Percentiles rank a stretch among this genome's conserved stretches.
Evolutionary conservation across 805 yeast species (phyloP).

Genomic region (Lipomyces lipofer): DNA sequence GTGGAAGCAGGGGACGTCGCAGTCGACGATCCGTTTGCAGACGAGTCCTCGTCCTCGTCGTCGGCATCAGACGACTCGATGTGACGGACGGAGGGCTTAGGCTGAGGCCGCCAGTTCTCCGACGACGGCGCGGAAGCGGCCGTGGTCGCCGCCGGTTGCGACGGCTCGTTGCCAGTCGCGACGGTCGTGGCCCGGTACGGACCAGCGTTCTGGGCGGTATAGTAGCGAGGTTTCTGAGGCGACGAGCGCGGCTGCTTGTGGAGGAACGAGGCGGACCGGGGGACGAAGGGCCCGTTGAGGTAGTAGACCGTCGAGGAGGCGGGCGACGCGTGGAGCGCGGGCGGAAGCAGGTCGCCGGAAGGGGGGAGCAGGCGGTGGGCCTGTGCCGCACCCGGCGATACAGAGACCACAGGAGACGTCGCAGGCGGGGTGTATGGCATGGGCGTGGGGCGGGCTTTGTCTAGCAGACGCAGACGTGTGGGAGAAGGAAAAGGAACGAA

Average conservation of each 20-base stretch:
- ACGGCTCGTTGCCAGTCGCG: conserved; percentile 1
- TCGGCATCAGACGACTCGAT: conserved; percentile 8
- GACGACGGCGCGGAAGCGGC: background rate
- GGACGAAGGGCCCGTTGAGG: conserved; percentile 20
- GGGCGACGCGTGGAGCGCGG: conserved; percentile 17
- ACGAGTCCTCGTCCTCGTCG: conserved; percentile 8
- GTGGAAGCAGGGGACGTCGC: conserved; percentile 11
- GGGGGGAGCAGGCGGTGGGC: conserved; percentile 4
- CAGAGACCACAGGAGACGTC: conserved; percentile 18
- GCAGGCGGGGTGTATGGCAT: conserved; percentile 33
- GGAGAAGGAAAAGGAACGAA: background rate
- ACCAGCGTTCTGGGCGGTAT: conserved; percentile 11
- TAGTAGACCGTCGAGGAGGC: conserved; percentile 22
- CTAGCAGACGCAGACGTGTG: conserved; percentile 6
- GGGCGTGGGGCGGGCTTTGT: background rate
- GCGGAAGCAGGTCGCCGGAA: conserved; percentile 19
- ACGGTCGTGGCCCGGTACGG: conserved; percentile 4
- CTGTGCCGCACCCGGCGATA: conserved; percentile 4
- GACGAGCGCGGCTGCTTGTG: conserved; percentile 18
- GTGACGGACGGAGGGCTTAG: conserved; percentile 4
- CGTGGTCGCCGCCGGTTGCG: conserved; percentile 3
- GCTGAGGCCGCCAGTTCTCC: background rate
- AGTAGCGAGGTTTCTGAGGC: conserved; percentile 13
- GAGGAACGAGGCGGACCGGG: conserved; percentile 20
- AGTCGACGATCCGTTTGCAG: conserved; percentile 4